phyloP scores from a whole-genome alignment of 192 early-diverging fungal genomes.

The Coemansia umbellata region DNA sequence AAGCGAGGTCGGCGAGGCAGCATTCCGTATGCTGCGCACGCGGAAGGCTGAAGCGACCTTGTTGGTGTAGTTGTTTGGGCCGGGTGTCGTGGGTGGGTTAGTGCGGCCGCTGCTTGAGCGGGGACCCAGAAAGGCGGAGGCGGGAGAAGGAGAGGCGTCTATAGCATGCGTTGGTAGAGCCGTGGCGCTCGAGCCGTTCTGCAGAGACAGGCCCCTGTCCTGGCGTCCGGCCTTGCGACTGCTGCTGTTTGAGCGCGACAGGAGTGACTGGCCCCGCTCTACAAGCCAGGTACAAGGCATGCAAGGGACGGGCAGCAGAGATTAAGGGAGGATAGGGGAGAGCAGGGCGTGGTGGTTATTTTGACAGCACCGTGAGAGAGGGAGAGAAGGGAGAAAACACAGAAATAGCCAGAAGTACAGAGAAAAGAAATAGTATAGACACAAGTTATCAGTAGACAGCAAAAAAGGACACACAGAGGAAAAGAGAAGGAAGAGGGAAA shows the following conservation, averaged over 20 bases:
- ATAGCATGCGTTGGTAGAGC: constrained; percentile 29
- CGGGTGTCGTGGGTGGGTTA: neutral
- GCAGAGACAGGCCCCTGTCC: constrained; percentile 34
- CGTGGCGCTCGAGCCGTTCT: constrained; percentile 41
- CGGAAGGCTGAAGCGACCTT: constrained; percentile 42
- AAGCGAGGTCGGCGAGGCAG: constrained; percentile 9
- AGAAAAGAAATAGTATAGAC: constrained; percentile 9
- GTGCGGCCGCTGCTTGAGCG: constrained; percentile 11
- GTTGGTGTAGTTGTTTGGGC: constrained; percentile 1
- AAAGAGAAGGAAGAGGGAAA: constrained; percentile 9
- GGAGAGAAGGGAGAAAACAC: neutral
- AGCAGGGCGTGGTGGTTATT: constrained; percentile 4
- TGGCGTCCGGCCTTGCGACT: constrained; percentile 37
- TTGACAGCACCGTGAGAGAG: neutral
- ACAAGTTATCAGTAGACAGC: constrained; percentile 16
- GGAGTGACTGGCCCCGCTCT: constrained; percentile 50
- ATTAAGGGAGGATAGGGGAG: neutral
- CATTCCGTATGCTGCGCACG: constrained; percentile 21
- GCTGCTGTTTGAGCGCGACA: constrained; percentile 47
- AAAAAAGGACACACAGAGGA: constrained; percentile 1
- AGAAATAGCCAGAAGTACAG: neutral
- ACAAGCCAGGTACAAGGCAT: constrained; percentile 43
- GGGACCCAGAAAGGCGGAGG: constrained; percentile 2
- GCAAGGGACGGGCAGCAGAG: constrained; percentile 20
- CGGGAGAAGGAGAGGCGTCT: constrained; percentile 9